Conservation (phyloP, 2,329 filamentous ascomycete genomes). For the Alternaria solani region DNA sequence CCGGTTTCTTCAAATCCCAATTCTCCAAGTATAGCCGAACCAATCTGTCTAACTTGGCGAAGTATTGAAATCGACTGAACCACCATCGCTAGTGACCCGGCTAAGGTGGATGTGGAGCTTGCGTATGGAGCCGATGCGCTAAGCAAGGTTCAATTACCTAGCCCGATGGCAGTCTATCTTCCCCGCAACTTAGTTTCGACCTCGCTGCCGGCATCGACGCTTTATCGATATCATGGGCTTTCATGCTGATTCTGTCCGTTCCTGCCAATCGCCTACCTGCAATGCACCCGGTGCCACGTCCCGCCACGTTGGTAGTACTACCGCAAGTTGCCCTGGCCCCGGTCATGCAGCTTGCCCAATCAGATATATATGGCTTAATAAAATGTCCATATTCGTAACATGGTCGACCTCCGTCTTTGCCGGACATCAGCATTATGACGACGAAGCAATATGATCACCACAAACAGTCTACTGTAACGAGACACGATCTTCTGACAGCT, state of each 20-base stretch:
- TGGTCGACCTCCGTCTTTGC: neutral
- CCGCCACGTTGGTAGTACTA: constrained; percentile 7
- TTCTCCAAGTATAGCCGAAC: neutral
- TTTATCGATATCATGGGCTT: neutral
- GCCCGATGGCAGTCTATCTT: neutral
- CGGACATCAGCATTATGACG: neutral
- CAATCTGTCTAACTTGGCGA: constrained; percentile 1
- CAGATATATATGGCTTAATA: constrained; percentile 1
- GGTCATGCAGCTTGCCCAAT: constrained; percentile 3
- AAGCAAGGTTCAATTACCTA: constrained; percentile 10
- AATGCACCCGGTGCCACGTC: neutral
- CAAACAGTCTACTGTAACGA: neutral
- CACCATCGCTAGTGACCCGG: neutral
- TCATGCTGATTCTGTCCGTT: neutral
- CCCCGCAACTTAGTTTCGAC: constrained; percentile 10
- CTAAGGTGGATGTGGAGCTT: neutral
- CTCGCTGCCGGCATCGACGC: neutral
- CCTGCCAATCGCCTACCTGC: neutral
- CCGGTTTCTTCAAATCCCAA: neutral
- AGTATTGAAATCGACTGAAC: neutral
- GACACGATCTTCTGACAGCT: neutral
- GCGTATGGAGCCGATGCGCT: neutral
- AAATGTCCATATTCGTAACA: neutral
- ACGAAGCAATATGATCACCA: neutral
- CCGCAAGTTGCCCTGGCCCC: neutral